Conservation (phyloP, 305 asterid genomes). For the Salvia sclarea region DNA sequence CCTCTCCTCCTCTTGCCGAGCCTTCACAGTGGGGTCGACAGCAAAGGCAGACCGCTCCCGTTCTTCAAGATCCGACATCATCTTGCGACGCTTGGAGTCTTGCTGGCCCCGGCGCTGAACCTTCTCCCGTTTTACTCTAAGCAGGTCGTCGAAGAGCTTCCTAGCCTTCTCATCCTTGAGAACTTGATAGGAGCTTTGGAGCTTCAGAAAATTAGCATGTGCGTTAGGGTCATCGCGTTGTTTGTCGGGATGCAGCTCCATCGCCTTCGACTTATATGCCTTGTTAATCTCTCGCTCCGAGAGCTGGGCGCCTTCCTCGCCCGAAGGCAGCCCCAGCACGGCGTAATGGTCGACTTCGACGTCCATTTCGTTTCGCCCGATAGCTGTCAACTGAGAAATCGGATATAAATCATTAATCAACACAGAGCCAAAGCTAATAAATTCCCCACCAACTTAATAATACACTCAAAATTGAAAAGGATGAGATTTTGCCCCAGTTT, state of each 20-base stretch:
- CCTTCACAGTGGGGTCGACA: conserved; percentile 47
- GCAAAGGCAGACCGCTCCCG: conserved; percentile 70
- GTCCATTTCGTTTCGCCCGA: conserved; percentile 56
- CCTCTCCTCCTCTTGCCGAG: conserved; percentile 64
- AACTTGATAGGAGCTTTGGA: conserved; percentile 66
- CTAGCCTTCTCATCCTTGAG: conserved; percentile 83
- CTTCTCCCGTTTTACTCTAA: conserved; percentile 66
- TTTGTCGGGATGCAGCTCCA: conserved; percentile 87
- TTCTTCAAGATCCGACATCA: conserved; percentile 89
- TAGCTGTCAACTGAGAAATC: conserved; percentile 23
- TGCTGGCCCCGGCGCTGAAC: conserved; percentile 62
- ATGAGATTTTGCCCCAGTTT: not conserved
- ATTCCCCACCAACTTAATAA: not conserved
- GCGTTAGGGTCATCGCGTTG: conserved; percentile 77
- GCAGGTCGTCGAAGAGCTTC: conserved; percentile 76
- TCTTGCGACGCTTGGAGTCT: conserved; percentile 70
- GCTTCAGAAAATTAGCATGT: conserved; percentile 64
- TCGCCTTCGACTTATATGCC: conserved; percentile 69
- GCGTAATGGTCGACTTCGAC: conserved; percentile 67
- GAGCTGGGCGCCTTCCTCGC: conserved; percentile 75
- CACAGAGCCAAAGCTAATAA: not conserved
- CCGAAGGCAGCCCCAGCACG: conserved; percentile 75
- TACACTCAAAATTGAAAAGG: not conserved
- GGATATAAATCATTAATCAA: not conserved
- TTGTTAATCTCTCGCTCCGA: conserved; percentile 76